Evolutionary conservation across 345 rosid genomes (phyloP).

Genomic region (Boechera divaricarpa): DNA sequence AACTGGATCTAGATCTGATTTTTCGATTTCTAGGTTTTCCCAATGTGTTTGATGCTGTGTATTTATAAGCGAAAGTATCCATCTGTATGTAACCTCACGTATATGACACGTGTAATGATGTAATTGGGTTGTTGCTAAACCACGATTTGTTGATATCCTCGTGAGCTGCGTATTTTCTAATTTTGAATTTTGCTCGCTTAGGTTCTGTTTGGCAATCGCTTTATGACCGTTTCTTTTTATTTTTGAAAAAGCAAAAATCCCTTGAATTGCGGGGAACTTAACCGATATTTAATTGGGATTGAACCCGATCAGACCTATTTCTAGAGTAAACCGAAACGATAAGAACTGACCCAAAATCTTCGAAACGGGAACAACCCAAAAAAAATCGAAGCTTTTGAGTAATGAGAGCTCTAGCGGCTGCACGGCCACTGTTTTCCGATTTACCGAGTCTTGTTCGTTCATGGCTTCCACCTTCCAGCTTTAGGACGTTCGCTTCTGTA

Average conservation of each 20-base stretch:
- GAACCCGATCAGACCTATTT: constrained; percentile 22
- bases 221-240: constrained; percentile 29
- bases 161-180: constrained; percentile 32
- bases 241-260: constrained; percentile 18
- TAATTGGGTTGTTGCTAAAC: constrained; percentile 37
- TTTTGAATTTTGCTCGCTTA: constrained; percentile 46
- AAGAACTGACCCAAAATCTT: constrained; percentile 22
- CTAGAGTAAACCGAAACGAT: constrained; percentile 26
- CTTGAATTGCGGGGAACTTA: constrained; percentile 8
- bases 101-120: constrained; percentile 34
- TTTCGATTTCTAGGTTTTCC: constrained; percentile 2
- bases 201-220: constrained; percentile 17
- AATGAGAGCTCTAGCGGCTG: constrained; percentile 51
- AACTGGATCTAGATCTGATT: constrained; percentile 18
- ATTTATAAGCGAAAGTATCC: constrained; percentile 39
- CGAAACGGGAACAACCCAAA: neutral
- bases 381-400: constrained; percentile 11
- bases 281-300: constrained; percentile 17
- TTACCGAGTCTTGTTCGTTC: constrained; percentile 46
- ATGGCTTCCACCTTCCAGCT: constrained; percentile 44
- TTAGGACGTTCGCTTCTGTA: constrained; percentile 47
- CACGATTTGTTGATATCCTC: constrained; percentile 27
- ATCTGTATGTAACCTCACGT: constrained; percentile 33
- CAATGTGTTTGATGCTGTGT: neutral
- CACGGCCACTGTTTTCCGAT: constrained; percentile 48